Evolutionary conservation across 805 yeast genomes (phyloP), one percentile per base, ranked within the genome.

Genomic region (Nakazawaea ernobii): DNA sequence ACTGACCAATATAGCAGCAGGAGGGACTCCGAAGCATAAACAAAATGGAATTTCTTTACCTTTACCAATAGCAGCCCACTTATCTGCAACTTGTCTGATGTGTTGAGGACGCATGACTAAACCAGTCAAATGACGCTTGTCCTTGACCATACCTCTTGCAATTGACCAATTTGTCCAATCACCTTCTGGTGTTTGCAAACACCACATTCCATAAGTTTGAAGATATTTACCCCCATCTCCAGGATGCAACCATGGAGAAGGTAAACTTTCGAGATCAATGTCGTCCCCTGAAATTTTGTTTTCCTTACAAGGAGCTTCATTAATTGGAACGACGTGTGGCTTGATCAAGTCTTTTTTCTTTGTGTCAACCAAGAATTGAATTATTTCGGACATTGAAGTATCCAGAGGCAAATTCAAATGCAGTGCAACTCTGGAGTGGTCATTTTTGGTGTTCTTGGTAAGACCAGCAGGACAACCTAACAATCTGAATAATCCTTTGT

Each of bases 141-240:
- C 60, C 27, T 40, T 15, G 30, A 60, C 44, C 63, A 59, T 57
- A 20, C 54, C 61, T 43, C 65, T 52, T 8, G 65, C 62, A 49
- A 60, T 58, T 10, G 61, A 58, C 65, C 63, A 60, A 42, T 60
- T 60, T 14, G 61, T 54, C 63, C 62, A 60, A 5, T 42, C 38
- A 32, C 51, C 51, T 45, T 60, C 63, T 4, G 65, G 63, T 8
- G 63, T 60, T 45, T 59, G 54, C 13, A 58, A 39, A 24, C 55
- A 43, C 38, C 50, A 59, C 62, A 60, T 58, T 24, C 63, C 65
- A 39, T 60, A 59, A 9, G 62, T 60, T 48, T 59, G 63, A 26
- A 60, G 42, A 39, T 56, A 60, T 33, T 53, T 55, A 6, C 63
- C 65, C 14, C 62, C 62, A 43, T 59, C 62, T 35, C 44, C 51